These are phyloP conservation scores for Echites panduratus DNA, from an alignment of 257 asterid species.

Conservation along the genomic window DNA sequence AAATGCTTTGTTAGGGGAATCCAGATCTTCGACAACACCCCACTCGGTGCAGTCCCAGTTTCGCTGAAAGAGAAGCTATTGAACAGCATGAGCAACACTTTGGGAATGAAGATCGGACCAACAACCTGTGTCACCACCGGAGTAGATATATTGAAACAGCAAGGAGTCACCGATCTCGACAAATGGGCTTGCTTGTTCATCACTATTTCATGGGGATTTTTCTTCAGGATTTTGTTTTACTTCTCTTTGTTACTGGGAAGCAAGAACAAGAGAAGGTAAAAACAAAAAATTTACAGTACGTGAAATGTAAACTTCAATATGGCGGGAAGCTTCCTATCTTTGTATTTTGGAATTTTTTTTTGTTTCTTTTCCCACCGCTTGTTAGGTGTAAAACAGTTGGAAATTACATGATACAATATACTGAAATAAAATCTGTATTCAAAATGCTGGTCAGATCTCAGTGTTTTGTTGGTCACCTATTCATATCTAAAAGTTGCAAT, in stretches of 20 bases:
- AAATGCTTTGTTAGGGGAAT: constrained; percentile 62
- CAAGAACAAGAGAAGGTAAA: constrained; percentile 66
- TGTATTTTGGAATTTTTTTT: background rate
- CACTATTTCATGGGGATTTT: constrained; percentile 77
- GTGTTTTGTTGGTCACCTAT: constrained; percentile 10
- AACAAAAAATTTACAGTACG: background rate
- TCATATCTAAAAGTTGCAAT: background rate
- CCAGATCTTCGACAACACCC: constrained; percentile 65
- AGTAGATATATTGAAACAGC: constrained; percentile 62
- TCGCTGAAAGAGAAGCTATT: constrained; percentile 43
- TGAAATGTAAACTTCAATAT: constrained; percentile 9
- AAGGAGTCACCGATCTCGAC: constrained; percentile 65
- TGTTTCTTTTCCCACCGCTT: background rate
- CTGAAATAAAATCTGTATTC: background rate
- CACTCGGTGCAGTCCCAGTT: constrained; percentile 45
- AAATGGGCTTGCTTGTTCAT: constrained; percentile 59
- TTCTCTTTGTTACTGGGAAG: constrained; percentile 58
- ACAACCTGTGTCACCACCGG: constrained; percentile 72
- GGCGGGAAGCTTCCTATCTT: background rate
- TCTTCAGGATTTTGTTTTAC: constrained; percentile 69
- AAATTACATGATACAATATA: background rate
- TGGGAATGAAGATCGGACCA: constrained; percentile 50
- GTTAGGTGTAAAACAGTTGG: constrained; percentile 20
- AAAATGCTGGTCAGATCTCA: background rate
- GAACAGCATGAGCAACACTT: constrained; percentile 48